Evolutionary conservation across 129 eudicot genomes (phyloP).

Genomic region (Apium graveolens): DNA sequence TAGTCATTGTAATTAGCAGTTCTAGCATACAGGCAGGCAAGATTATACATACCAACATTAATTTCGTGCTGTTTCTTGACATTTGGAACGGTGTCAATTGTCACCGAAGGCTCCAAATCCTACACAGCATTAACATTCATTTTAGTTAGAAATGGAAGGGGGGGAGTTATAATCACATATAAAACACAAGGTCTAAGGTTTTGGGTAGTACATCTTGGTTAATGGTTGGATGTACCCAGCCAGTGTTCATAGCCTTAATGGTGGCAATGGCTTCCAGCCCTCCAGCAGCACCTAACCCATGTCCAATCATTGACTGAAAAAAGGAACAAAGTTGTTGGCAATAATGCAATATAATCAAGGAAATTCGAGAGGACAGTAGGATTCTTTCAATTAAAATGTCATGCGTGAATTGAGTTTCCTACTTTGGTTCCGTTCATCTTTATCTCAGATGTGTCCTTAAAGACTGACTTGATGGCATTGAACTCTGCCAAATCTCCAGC

Average conservation of each 20-base stretch:
- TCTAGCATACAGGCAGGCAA: neutral
- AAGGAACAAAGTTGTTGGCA: conserved; percentile 11
- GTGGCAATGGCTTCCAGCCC: conserved; percentile 81
- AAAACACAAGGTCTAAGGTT: neutral
- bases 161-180: neutral
- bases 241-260: conserved; percentile 71
- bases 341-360: neutral
- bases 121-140: conserved; percentile 14
- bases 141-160: neutral
- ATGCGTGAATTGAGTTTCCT: conserved; percentile 10
- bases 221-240: conserved; percentile 82
- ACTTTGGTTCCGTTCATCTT: conserved; percentile 88
- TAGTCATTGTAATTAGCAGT: neutral
- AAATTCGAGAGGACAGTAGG: neutral
- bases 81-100: conserved; percentile 76
- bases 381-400: neutral
- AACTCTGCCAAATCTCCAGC: conserved; percentile 83
- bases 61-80: conserved; percentile 68
- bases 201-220: conserved; percentile 51
- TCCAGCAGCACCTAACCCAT: conserved; percentile 81
- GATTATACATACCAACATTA: conserved; percentile 47
- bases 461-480: conserved; percentile 64
- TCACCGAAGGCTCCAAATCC: conserved; percentile 63
- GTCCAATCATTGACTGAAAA: conserved; percentile 74
- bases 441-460: conserved; percentile 60